phyloP scores from a whole-genome alignment of 176 grass and related monocot species.

The Stipa capillata region DNA sequence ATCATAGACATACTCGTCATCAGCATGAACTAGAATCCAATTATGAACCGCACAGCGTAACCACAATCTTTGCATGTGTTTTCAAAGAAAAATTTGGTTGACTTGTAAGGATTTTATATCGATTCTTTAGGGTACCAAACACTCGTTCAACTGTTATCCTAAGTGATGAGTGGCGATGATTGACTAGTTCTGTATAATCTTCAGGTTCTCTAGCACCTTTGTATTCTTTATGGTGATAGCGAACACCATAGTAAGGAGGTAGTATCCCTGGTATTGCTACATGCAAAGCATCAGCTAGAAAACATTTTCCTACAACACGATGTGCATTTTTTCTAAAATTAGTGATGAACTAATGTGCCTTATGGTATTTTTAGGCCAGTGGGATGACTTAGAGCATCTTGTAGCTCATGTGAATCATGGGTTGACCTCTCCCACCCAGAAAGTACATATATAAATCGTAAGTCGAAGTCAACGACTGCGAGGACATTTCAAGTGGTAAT shows the following conservation, averaged over 20 bases:
- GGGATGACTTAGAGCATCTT: neutral
- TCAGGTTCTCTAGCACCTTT: neutral
- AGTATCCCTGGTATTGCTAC: neutral
- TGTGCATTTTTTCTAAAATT: too few species aligned
- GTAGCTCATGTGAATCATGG: neutral
- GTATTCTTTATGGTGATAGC: constrained; percentile 8
- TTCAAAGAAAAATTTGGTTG: too few species aligned
- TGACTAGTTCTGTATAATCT: constrained; percentile 15
- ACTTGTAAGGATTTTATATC: neutral
- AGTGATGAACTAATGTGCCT: too few species aligned
- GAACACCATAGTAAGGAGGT: neutral
- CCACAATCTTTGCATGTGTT: too few species aligned
- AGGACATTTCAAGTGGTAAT: too few species aligned
- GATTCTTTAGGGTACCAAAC: constrained; percentile 14
- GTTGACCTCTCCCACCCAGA: too few species aligned
- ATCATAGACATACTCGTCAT: too few species aligned
- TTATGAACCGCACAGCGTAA: too few species aligned
- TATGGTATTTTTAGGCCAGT: neutral
- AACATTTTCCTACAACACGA: neutral
- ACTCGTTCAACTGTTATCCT: neutral
- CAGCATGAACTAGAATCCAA: too few species aligned
- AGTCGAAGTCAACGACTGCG: too few species aligned
- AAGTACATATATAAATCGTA: too few species aligned
- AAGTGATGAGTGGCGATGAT: neutral
- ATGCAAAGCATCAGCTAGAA: neutral